Evolutionary conservation across 257 asterid genomes (phyloP), one percentile per base, ranked within the genome.

Genomic region (Solanum sitiens): DNA sequence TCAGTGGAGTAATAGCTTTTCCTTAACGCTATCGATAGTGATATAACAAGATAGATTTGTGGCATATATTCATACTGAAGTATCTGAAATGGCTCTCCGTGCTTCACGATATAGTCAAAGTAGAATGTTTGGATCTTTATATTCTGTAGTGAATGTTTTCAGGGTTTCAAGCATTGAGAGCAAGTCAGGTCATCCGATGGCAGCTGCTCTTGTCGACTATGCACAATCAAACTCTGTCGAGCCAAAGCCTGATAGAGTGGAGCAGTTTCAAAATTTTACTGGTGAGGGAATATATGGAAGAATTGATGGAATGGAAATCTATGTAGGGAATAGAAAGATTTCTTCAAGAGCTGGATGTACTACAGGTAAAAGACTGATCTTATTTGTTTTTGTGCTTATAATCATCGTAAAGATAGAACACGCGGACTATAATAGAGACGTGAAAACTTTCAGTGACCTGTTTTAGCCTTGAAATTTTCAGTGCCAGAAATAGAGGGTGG

Each of bases 121-220:
- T 45, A 45, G n/a, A 68, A 45, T 47, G 18, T 16, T 47, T 47
- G 18, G 42, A 79, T 79, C 63, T 44, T 39, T 13, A n/a, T 25
- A 45, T 20, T 82, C 0, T 79, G 2, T 27, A 39, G 67, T 84
- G 21, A 74, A 71, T 25, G 13, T 37, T 65, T 87, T 2, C 79
- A 96, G 99, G 98, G 93, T 96, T 80, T 94, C 98, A 50, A 95
- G 98, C 89, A 93, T 96, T n/a, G 99, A 96, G 86, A 90, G 94
- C 89, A 96, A 94, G 87, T 96, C 98, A 30, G 91, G 96, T 44
- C 99, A 96, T 92, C 99, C 98, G 12, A 89, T 96, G 95, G 98
- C 98, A 12, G 94, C 94, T 50, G 97, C 98, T 83, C 85, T 96
- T 67, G 86, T 94, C 6, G 98, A 94, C 56, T 91, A 86, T 86